Conservation (phyloP, 2,329 filamentous ascomycete species). For the Aquanectria penicillioides region DNA sequence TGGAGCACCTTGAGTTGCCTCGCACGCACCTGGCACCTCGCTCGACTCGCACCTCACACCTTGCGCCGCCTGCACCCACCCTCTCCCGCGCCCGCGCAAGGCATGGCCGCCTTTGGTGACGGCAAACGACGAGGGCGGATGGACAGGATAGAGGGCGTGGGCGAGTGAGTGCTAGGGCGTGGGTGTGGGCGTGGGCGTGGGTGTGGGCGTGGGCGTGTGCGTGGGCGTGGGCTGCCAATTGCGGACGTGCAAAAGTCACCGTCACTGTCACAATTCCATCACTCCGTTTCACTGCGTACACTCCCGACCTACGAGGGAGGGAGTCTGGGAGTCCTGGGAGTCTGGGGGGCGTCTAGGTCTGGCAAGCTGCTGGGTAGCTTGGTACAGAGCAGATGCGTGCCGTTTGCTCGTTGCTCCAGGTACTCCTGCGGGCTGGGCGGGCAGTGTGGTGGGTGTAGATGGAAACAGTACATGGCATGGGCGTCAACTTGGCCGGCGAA, state of each 20-base stretch:
- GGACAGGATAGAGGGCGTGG: no score
- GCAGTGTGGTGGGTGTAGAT: slow-evolving; percentile 2
- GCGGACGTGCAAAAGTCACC: neutral
- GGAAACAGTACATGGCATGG: neutral
- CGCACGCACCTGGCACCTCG: no score
- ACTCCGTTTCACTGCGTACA: slow-evolving; percentile 21
- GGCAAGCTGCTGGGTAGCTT: slow-evolving; percentile 5
- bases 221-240: slow-evolving; percentile 14
- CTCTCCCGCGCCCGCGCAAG: no score
- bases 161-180: no score
- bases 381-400: neutral
- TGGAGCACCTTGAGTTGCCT: no score
- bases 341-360: neutral
- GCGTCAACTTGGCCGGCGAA: neutral
- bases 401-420: slow-evolving; percentile 4
- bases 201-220: neutral
- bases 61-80: no score
- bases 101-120: no score
- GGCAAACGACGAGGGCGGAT: no score
- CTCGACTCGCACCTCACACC: no score
- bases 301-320: no score
- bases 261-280: slow-evolving; percentile 20
- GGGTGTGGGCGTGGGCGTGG: no score
- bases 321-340: slow-evolving; percentile 1
- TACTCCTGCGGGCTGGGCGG: slow-evolving; percentile 1